These are phyloP conservation scores for Lindgomyces ingoldianus DNA, from an alignment of 495 filamentous ascomycete species.

Conservation along the genomic window DNA sequence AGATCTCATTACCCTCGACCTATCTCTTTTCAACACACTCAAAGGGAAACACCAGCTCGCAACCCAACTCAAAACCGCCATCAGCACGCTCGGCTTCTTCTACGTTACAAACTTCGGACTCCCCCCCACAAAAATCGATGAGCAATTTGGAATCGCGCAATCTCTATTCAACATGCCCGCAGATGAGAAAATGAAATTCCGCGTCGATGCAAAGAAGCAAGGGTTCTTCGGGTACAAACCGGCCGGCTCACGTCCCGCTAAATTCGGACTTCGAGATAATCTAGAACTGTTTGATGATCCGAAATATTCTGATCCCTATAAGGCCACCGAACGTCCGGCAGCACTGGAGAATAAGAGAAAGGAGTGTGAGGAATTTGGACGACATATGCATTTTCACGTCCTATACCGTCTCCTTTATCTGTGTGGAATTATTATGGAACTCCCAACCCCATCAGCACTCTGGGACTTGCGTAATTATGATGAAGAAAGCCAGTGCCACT, in stretches of 20 bases:
- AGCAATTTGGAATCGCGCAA: constrained; percentile 58
- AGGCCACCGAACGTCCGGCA: constrained; percentile 49
- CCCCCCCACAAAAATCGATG: constrained; percentile 55
- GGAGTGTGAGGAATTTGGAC: constrained; percentile 52
- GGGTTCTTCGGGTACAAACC: constrained; percentile 50
- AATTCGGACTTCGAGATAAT: constrained; percentile 52
- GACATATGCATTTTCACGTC: constrained; percentile 37
- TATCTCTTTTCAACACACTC: constrained; percentile 52
- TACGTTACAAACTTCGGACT: constrained; percentile 47
- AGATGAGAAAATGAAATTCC: constrained; percentile 56
- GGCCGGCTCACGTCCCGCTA: constrained; percentile 39
- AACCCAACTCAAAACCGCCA: constrained; percentile 57
- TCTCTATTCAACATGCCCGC: constrained; percentile 56
- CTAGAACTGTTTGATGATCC: constrained; percentile 58
- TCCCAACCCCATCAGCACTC: background rate
- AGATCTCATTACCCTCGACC: constrained; percentile 58
- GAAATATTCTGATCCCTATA: constrained; percentile 51
- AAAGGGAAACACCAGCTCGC: constrained; percentile 58
- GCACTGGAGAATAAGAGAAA: constrained; percentile 46
- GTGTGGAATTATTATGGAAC: constrained; percentile 54
- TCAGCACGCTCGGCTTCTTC: constrained; percentile 53
- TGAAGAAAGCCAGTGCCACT: constrained; percentile 48
- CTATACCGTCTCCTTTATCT: constrained; percentile 47
- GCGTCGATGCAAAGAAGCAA: constrained; percentile 50
- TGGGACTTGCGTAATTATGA: constrained; percentile 47